phyloP scores from a whole-genome alignment of 805 yeast species.

The Candida xiaguanensis region DNA sequence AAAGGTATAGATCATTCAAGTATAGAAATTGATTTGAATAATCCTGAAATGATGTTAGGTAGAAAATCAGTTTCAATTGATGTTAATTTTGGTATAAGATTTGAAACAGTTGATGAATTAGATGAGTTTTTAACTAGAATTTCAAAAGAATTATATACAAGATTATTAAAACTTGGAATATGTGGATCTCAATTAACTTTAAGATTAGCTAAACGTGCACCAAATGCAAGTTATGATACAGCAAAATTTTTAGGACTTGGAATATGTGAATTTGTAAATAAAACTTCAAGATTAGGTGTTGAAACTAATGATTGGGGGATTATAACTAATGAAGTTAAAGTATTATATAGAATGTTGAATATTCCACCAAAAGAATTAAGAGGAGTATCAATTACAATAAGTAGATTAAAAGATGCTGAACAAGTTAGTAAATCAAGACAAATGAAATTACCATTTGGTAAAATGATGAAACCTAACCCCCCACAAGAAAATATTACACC shows the following conservation, averaged over 20 bases:
- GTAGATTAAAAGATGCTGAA: constrained; percentile 47
- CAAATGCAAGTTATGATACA: constrained; percentile 69
- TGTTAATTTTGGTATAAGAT: constrained; percentile 86
- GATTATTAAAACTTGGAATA: constrained; percentile 47
- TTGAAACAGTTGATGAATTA: constrained; percentile 56
- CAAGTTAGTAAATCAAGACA: constrained; percentile 19
- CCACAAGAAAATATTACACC: background rate
- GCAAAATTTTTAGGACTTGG: constrained; percentile 87
- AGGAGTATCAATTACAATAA: constrained; percentile 73
- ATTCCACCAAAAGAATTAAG: constrained; percentile 68
- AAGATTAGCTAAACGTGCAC: constrained; percentile 61
- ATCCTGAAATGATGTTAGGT: constrained; percentile 40
- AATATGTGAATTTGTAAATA: constrained; percentile 59
- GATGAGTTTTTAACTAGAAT: constrained; percentile 59
- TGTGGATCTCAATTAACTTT: constrained; percentile 59
- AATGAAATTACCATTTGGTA: constrained; percentile 19
- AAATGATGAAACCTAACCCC: background rate
- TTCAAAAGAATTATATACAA: constrained; percentile 52
- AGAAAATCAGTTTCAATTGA: constrained; percentile 84
- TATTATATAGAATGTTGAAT: constrained; percentile 51
- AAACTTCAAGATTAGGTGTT: constrained; percentile 55
- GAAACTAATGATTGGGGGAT: constrained; percentile 59
- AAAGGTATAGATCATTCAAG: constrained; percentile 66
- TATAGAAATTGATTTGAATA: constrained; percentile 48
- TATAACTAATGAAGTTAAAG: constrained; percentile 56